Base-by-base conservation (phyloP, 306 rosid genomes). In the Cucurbita argyrosperma region DNA sequence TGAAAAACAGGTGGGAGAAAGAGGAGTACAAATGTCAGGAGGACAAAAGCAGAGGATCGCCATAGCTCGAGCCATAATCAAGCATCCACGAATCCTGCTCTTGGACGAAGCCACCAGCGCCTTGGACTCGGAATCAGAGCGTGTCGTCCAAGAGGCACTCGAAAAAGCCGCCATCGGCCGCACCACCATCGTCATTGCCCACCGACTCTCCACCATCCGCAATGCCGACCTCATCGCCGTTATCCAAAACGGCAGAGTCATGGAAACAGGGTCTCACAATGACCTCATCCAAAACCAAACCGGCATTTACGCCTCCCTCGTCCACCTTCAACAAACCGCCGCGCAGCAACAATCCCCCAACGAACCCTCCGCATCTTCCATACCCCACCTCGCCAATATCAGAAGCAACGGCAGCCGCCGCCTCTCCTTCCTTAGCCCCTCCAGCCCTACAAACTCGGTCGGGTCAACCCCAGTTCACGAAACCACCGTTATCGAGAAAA, bases 11-110 rank as follows among this genome's bases (percentile, higher is more conserved):
- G 98, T 93, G 37, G 98, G 98, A 0, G 98, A 93, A 71, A 82
- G 90, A 46, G 97, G 98, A 21, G 86, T 85, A 46, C 97, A 93
- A 75, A 87, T 93, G 97, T 93, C 98, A 8, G 98, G 98, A 6
- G 97, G 98, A 56, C 98, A 93, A 66, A 93, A 93, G 60, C 98
- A 90, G 35, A 90, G 98, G 50, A 90, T 93, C 8, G 97, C 98
- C 1, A 93, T 93, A 4, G 96, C 98, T 12, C 53, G 97, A 53
- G 98, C 98, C 7, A 77, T 87, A 16, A 86, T 93, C 19, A 93
- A 89, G 73, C 83, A 74, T 52, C 98, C 98, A 1, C 45, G 81
- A 64, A 87, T 93, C 49, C 88, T 93, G 3, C 84, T 93, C 4
- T 66, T 93, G 0, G 98, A 93, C 42, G 98, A 93, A 74, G 98